Evolutionary conservation across 2,329 filamentous ascomycete genomes (phyloP), one percentile per base, ranked within the genome.

Genomic region (Xylariales sp.): DNA sequence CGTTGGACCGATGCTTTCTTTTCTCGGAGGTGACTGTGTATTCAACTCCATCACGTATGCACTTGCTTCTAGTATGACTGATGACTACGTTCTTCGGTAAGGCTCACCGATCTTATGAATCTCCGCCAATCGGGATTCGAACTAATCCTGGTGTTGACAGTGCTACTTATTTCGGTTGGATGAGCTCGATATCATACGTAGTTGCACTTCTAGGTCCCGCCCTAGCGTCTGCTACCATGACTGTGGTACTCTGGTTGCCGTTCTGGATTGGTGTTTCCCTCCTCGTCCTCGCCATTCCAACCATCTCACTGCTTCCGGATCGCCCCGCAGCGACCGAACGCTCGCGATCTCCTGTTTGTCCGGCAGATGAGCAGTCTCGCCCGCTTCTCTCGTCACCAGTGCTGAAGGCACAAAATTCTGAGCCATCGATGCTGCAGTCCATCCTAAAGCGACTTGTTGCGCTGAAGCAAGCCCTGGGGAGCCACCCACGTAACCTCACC

Each of bases 101-200:
- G 54, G 40, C 23, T 16, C 28, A 39, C 5, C 21, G 4, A n/a
- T n/a, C n/a, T n/a, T n/a, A n/a, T n/a, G n/a, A n/a, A n/a, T n/a
- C n/a, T n/a, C n/a, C n/a, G n/a, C n/a, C n/a, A n/a, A n/a, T n/a
- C n/a, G n/a, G n/a, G n/a, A n/a, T n/a, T n/a, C n/a, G n/a, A n/a
- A n/a, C n/a, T n/a, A n/a, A n/a, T n/a, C n/a, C n/a, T n/a, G n/a
- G n/a, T n/a, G n/a, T n/a, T n/a, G n/a, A 2, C 30, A 67, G 69
- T 6, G 68, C 69, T 7, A 66, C 67, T 3, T 71, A 69, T 46
- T 73, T 73, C 46, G 69, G 68, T 21, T 71, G 70, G 52, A 68
- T 70, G 56, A 69, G 66, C 46, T 70, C 70, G 4, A 51, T 71
- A 5, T 61, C 68, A 3, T 71, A 70, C 33, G 61, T 71, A 0